phyloP scores from a whole-genome alignment of 2,329 filamentous ascomycete species.

The Aspergillus floridensis region DNA sequence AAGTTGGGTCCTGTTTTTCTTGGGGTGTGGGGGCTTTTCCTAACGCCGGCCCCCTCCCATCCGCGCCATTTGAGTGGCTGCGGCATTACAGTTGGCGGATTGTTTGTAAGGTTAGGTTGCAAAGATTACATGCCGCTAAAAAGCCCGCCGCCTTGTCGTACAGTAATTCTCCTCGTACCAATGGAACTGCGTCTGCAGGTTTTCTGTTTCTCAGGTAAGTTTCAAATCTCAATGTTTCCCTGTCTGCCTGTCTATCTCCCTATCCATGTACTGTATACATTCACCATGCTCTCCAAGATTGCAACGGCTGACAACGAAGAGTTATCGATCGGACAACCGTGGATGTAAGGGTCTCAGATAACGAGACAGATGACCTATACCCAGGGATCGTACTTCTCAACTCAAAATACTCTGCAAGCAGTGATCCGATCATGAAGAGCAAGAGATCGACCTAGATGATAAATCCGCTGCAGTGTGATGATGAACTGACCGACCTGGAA shows the following conservation, averaged over 20 bases:
- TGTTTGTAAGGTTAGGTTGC: not conserved
- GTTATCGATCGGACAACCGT: not conserved
- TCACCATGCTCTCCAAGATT: not conserved
- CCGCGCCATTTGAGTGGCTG: not conserved
- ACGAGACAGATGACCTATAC: not conserved
- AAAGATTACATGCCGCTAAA: not conserved
- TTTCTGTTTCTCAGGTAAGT: not conserved
- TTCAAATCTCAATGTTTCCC: not conserved
- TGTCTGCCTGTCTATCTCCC: not conserved
- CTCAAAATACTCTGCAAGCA: too few species aligned
- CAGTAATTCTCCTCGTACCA: not conserved
- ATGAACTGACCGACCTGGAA: not conserved
- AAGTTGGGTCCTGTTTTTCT: slow-evolving; percentile 4
- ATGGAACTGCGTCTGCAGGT: not conserved
- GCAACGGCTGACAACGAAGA: not conserved
- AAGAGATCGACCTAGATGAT: not conserved
- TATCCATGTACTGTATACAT: not conserved
- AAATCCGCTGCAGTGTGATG: not conserved
- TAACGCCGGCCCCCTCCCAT: not conserved
- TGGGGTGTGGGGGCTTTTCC: slow-evolving; percentile 1
- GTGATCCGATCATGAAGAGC: not conserved
- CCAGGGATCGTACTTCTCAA: too few species aligned
- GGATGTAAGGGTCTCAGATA: not conserved
- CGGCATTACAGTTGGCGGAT: not conserved
- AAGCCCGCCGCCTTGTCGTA: not conserved